Evolutionary conservation across 768 basidiomycete species (phyloP).

Genomic region (Suillus bovinus): DNA sequence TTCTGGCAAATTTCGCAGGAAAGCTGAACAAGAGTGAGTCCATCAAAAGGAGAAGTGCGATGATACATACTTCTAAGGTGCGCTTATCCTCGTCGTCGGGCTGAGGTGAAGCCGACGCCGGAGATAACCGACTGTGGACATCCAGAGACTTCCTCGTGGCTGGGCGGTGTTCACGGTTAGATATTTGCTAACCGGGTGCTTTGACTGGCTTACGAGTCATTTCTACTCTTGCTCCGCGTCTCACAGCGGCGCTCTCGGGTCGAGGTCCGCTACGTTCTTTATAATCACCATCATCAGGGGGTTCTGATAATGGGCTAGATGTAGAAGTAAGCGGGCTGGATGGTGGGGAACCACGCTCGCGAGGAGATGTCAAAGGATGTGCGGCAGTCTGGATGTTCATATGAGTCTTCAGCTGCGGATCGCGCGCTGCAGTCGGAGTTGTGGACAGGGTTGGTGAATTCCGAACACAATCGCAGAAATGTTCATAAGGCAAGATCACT

Average conservation of each 20-base stretch:
- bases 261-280: slow-evolving; percentile 53
- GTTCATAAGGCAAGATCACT: slow-evolving; percentile 95
- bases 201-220: slow-evolving; percentile 34
- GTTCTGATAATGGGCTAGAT: slow-evolving; percentile 78
- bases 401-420: slow-evolving; percentile 57
- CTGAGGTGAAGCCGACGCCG: slow-evolving; percentile 24
- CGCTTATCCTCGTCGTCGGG: slow-evolving; percentile 41
- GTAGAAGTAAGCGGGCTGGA: slow-evolving; percentile 76
- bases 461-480: slow-evolving; percentile 77
- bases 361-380: slow-evolving; percentile 39
- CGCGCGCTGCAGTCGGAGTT: slow-evolving; percentile 39
- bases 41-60: slow-evolving; percentile 20
- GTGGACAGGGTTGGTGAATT: slow-evolving; percentile 55
- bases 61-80: slow-evolving; percentile 50
- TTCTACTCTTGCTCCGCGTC: slow-evolving; percentile 58
- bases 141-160: slow-evolving; percentile 36
- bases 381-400: slow-evolving; percentile 44
- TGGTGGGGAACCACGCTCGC: slow-evolving; percentile 58
- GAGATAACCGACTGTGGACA: slow-evolving; percentile 21
- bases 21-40: slow-evolving; percentile 48
- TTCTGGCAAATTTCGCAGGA: slow-evolving; percentile 93
- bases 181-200: not conserved
- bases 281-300: slow-evolving; percentile 72
- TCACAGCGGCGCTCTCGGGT: slow-evolving; percentile 40
- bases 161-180: slow-evolving; percentile 19